phyloP scores from a whole-genome alignment of 345 rosid species.

The Acer campestre region DNA sequence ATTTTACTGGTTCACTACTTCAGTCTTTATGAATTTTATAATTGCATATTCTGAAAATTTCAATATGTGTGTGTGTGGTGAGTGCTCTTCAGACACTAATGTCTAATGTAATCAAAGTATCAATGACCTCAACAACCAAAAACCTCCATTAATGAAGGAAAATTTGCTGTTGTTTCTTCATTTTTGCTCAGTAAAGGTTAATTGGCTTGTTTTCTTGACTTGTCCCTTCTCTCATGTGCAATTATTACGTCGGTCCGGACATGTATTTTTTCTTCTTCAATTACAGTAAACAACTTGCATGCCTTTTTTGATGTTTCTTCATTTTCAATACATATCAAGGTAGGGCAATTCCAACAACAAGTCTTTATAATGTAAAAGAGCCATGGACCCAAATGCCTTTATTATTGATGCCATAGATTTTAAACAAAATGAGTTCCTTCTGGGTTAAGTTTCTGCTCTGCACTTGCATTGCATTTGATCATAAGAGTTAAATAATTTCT shows the following conservation, averaged over 20 bases:
- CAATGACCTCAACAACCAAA: neutral
- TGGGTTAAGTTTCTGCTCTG: neutral
- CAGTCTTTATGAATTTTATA: no score
- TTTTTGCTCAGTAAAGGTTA: neutral
- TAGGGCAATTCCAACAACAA: slow-evolving; percentile 1
- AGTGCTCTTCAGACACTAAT: neutral
- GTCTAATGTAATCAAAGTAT: neutral
- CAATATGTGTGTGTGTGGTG: neutral
- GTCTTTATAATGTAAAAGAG: neutral
- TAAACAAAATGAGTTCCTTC: neutral
- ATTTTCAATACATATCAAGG: neutral
- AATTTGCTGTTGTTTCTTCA: neutral
- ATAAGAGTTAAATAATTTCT: neutral
- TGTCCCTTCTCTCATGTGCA: neutral
- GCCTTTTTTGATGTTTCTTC: neutral
- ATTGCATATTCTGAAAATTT: neutral
- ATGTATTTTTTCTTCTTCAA: slow-evolving; percentile 2
- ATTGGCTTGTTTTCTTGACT: neutral
- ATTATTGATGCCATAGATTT: neutral
- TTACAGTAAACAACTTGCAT: neutral
- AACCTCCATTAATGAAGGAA: neutral
- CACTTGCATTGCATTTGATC: neutral
- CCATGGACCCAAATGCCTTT: slow-evolving; percentile 6
- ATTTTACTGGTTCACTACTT: no score
- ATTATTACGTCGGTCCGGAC: neutral